phyloP scores from a whole-genome alignment of 2,329 filamentous ascomycete genomes.

The Aureobasidium zeae region DNA sequence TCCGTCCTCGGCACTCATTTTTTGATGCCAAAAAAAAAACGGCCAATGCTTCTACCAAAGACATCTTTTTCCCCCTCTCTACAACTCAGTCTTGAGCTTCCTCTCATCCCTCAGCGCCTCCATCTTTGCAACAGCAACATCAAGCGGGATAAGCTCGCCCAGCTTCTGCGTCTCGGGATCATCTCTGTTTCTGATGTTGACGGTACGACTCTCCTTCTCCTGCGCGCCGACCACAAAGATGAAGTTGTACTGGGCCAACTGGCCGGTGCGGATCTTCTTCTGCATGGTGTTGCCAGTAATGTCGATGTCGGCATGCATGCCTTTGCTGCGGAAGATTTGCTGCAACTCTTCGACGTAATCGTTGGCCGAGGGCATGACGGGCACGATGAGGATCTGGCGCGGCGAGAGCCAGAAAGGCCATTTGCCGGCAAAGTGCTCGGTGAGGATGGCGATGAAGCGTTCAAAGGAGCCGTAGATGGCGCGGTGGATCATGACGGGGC shows the following conservation, averaged over 20 bases:
- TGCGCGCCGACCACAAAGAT: slow-evolving; percentile 62
- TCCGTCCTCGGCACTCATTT: too few relatives aligned
- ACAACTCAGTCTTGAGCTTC: slow-evolving; percentile 25
- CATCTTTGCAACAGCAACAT: slow-evolving; percentile 49
- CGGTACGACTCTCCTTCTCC: slow-evolving; percentile 49
- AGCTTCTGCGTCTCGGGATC: slow-evolving; percentile 53
- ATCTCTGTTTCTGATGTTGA: slow-evolving; percentile 57
- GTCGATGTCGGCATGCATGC: slow-evolving; percentile 63
- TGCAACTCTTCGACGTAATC: slow-evolving; percentile 71
- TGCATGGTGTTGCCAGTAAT: slow-evolving; percentile 70
- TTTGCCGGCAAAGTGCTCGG: slow-evolving; percentile 76
- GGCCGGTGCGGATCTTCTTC: slow-evolving; percentile 80
- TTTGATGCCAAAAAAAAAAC: too few relatives aligned
- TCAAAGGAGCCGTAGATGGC: slow-evolving; percentile 67
- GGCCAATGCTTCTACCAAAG: too few relatives aligned
- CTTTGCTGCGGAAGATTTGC: slow-evolving; percentile 54
- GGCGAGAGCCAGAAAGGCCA: slow-evolving; percentile 86
- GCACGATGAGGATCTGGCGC: slow-evolving; percentile 71
- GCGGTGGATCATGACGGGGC: slow-evolving; percentile 80
- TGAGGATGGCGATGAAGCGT: slow-evolving; percentile 63
- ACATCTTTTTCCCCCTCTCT: too few relatives aligned
- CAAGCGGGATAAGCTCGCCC: slow-evolving; percentile 52
- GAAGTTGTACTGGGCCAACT: slow-evolving; percentile 75
- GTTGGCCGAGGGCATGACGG: slow-evolving; percentile 61
- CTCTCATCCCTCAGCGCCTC: slow-evolving; percentile 37